Evolutionary conservation across 1,284 basidiomycete genomes (phyloP), one percentile per base, ranked within the genome.

Genomic region (Pyrrhoderma noxium): DNA sequence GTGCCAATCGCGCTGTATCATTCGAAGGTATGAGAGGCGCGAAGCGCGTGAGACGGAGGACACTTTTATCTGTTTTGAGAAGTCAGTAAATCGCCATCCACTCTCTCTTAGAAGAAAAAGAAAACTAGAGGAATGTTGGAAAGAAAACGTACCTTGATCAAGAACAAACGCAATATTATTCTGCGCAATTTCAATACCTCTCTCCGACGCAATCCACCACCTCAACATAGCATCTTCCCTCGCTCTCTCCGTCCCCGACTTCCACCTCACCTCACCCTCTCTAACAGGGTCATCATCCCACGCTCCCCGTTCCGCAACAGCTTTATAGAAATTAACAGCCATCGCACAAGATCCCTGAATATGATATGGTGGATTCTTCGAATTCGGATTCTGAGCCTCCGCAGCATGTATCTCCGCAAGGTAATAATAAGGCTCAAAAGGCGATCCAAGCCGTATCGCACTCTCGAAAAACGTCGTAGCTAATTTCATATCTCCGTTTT

Each of bases 131-230:
- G 22, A 48, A 21, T 23, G 11, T 31, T 45, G 34, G 3, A 45
- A 38, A 27, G 21, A 44, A 11, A 47, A 41, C 74, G 21, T 51
- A 87, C 89, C 88, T 74, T 93, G 89, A 63, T 97, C 93, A 44
- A 99, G 71, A 52, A 95, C 76, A 65, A 85, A 96, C 0, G 94
- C 96, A 8, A 99, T 72, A 62, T 99, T 99, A 65, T 94, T 98
- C 71, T 98, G 94, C 1, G 92, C 95, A 35, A 85, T 77, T 67
- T 99, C 95, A 48, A 80, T 85, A 0, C 96, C 96, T 57, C 89
- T 74, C 70, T 99, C 96, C 3, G 92, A 92, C 34, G 93, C 87
- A 49, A 96, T 78, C 85, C 89, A 93, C 89, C 93, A 97, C 45
- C 87, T 82, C n/a, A 96, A 69, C 69, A 96, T 79, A 1, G 89